Conservation (phyloP, 2,329 filamentous ascomycete genomes). For the Sphaceloma murrayae region DNA sequence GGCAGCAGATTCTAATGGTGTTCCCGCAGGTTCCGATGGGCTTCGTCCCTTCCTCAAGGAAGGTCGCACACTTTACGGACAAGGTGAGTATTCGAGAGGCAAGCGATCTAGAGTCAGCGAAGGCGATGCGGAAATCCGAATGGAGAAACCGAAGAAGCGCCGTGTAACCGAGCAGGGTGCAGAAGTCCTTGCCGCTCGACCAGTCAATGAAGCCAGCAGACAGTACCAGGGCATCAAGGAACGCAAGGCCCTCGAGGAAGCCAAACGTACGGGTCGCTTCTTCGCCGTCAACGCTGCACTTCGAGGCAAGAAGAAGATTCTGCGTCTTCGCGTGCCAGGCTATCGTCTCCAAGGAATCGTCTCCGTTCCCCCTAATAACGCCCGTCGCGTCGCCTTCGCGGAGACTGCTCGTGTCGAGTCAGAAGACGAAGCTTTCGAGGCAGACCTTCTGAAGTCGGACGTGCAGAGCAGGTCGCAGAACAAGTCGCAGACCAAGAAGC, state of each 20-base stretch:
- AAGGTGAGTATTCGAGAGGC: slow-evolving; percentile 21
- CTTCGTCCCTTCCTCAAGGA: slow-evolving; percentile 13
- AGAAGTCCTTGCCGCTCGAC: slow-evolving; percentile 21
- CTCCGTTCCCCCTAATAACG: slow-evolving; percentile 24
- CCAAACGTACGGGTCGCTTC: slow-evolving; percentile 36
- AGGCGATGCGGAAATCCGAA: slow-evolving; percentile 31
- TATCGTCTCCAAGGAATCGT: slow-evolving; percentile 31
- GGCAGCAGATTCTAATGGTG: slow-evolving; percentile 21
- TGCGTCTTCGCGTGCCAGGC: slow-evolving; percentile 32
- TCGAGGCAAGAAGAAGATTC: slow-evolving; percentile 36
- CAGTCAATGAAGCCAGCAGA: slow-evolving; percentile 37
- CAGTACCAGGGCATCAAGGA: slow-evolving; percentile 42
- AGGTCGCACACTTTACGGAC: slow-evolving; percentile 19
- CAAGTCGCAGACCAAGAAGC: background rate
- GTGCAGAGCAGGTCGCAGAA: slow-evolving; percentile 16
- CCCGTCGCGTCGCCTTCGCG: slow-evolving; percentile 18
- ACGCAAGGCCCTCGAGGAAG: slow-evolving; percentile 32
- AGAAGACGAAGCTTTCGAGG: slow-evolving; percentile 22
- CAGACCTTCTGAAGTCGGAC: slow-evolving; percentile 31
- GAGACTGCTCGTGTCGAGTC: slow-evolving; percentile 17
- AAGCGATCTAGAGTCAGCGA: slow-evolving; percentile 17
- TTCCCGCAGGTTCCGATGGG: slow-evolving; percentile 20
- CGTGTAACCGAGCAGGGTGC: slow-evolving; percentile 25
- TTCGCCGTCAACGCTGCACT: slow-evolving; percentile 39
- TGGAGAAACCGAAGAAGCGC: slow-evolving; percentile 30